phyloP scores from a whole-genome alignment of 2,329 filamentous ascomycete genomes.

The Aotearoamyces nothofagi region DNA sequence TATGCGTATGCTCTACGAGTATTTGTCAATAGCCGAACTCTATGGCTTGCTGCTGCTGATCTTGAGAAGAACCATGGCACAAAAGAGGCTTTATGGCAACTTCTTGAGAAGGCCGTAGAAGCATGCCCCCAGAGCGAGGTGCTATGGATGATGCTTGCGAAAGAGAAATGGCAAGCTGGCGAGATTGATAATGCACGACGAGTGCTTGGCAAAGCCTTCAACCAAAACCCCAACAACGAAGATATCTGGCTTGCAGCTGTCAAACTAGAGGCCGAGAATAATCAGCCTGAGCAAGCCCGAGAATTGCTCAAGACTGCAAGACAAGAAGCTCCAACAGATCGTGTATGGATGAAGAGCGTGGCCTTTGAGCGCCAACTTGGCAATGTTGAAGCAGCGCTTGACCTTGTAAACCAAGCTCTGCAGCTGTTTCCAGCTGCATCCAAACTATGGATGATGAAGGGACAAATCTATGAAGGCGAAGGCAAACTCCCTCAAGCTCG shows the following conservation, averaged over 20 bases:
- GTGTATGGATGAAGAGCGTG: slow-evolving; percentile 93
- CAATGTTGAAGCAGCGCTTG: slow-evolving; percentile 65
- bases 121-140: slow-evolving; percentile 84
- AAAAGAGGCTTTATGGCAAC: slow-evolving; percentile 66
- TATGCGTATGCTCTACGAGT: slow-evolving; percentile 82
- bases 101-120: slow-evolving; percentile 87
- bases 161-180: slow-evolving; percentile 84
- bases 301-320: slow-evolving; percentile 71
- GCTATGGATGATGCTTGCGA: slow-evolving; percentile 89
- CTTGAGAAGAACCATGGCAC: slow-evolving; percentile 81
- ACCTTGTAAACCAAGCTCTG: slow-evolving; percentile 75
- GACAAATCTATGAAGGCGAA: slow-evolving; percentile 84
- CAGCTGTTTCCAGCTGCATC: slow-evolving; percentile 71
- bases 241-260: slow-evolving; percentile 96
- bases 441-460: slow-evolving; percentile 98
- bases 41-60: slow-evolving; percentile 85
- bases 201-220: slow-evolving; percentile 80
- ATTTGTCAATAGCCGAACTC: slow-evolving; percentile 73
- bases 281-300: slow-evolving; percentile 67
- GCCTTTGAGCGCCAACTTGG: slow-evolving; percentile 81
- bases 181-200: slow-evolving; percentile 75
- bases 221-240: slow-evolving; percentile 91
- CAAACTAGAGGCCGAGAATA: slow-evolving; percentile 85
- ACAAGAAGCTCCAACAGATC: slow-evolving; percentile 80
- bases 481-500: slow-evolving; percentile 70